Evolutionary conservation across 768 basidiomycete species (phyloP).

Genomic region (Coprinopsis marcescibilis): DNA sequence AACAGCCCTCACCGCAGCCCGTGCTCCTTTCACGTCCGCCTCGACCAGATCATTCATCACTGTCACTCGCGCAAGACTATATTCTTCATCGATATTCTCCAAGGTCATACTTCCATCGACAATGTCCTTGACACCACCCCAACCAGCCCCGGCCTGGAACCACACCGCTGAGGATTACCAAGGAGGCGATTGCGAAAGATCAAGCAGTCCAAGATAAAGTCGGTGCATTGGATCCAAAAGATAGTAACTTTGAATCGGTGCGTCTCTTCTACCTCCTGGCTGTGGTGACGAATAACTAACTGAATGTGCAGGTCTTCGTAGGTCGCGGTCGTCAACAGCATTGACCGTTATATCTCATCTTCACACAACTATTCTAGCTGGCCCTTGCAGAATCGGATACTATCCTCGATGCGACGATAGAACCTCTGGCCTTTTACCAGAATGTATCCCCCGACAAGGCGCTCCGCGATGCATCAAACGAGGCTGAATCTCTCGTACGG

Average conservation of each 20-base stretch:
- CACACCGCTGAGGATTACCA: slow-evolving; percentile 59
- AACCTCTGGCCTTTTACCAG: slow-evolving; percentile 74
- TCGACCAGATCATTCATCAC: slow-evolving; percentile 24
- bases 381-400: slow-evolving; percentile 59
- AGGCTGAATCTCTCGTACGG: slow-evolving; percentile 63
- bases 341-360: neutral
- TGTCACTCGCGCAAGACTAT: slow-evolving; percentile 19
- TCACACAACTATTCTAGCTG: slow-evolving; percentile 32
- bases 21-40: neutral
- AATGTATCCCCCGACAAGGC: slow-evolving; percentile 71
- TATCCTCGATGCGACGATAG: slow-evolving; percentile 40
- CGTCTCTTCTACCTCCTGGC: slow-evolving; percentile 18
- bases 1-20: slow-evolving; percentile 12
- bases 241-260: slow-evolving; percentile 65
- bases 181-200: slow-evolving; percentile 52
- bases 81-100: slow-evolving; percentile 21
- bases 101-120: slow-evolving; percentile 24
- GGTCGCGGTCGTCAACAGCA: slow-evolving; percentile 31
- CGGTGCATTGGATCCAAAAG: slow-evolving; percentile 48
- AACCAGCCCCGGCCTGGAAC: slow-evolving; percentile 59
- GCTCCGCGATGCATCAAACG: slow-evolving; percentile 77
- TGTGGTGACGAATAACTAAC: slow-evolving; percentile 4
- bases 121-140: slow-evolving; percentile 56
- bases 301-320: slow-evolving; percentile 61
- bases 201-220: slow-evolving; percentile 52